Base-by-base conservation (phyloP, 345 rosid genomes). In the Lumnitzera racemosa region DNA sequence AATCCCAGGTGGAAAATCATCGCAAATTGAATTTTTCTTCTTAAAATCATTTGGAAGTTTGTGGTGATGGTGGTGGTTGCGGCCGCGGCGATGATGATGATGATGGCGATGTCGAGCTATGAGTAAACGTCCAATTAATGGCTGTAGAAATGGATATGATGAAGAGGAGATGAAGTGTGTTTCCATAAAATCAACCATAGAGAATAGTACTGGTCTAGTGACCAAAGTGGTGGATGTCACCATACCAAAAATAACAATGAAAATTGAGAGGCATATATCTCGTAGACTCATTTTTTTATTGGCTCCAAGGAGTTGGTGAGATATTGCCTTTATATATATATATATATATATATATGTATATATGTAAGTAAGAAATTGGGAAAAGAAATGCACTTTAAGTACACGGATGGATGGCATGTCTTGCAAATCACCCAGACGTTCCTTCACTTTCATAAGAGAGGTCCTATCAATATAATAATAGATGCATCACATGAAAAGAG, bases 341-440 rank as follows among this genome's bases (percentile, higher is more conserved):
- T n/a, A 24, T 13, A 48, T n/a, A 41, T 24, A 13, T 0, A 25
- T 23, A 16, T 8, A 7, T 23, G 46, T 56, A 23, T 51, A 15
- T 53, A 57, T 36, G 29, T 1, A 68, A 17, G 55, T 46, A 59
- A 70, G 69, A 52, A 65, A 36, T 43, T 51, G 67, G 56, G 59
- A 60, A 60, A 48, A 67, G 56, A 61, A n/a, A 72, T 69, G 84
- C 78, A 67, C 90, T 81, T 84, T 84, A 88, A 84, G 95, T 74
- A 79, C 61, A 91, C 75, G 91, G 71, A 61, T 83, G 56, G 83
- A 70, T 88, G 65, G 77, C 85, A 80, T 88, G 88, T 51, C 98
- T 91, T 91, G 81, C 91, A 91, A 86, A 86, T 77, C 81, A 91
- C 91, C 81, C 81, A 36, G 43, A 36, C 43, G 7, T 36, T 7